Evolutionary conservation across 495 filamentous ascomycete genomes (phyloP).

Genomic region (Tuber microsphaerosporum): DNA sequence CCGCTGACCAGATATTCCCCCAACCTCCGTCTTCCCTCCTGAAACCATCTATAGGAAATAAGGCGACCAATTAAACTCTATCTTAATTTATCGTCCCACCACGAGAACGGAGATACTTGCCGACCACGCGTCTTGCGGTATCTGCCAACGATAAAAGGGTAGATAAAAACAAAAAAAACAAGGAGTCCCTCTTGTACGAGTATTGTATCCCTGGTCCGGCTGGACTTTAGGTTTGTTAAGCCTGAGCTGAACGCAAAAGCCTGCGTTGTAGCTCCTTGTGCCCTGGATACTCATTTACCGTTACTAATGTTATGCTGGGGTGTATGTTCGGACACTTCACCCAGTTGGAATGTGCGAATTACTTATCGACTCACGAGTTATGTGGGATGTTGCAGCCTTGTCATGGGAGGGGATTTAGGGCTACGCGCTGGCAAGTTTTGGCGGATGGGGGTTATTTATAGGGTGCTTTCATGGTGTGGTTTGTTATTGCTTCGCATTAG

Average conservation of each 20-base stretch:
- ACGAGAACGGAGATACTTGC: not conserved
- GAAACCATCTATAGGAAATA: not conserved
- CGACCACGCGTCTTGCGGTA: not conserved
- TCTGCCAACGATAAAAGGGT: not conserved
- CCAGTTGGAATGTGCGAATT: not conserved
- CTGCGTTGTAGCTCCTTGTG: not conserved
- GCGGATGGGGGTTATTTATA: not conserved
- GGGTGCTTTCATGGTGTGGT: not conserved
- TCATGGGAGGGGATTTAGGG: not conserved
- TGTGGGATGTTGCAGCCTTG: not conserved
- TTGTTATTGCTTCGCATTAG: not conserved
- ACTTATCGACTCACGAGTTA: not conserved
- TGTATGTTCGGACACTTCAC: not conserved
- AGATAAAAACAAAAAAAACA: not conserved
- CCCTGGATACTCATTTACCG: not conserved
- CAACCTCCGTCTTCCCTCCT: not conserved
- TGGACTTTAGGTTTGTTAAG: too few relatives aligned
- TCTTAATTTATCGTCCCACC: not conserved
- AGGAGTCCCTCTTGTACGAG: not conserved
- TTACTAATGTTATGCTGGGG: not conserved
- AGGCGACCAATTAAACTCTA: not conserved
- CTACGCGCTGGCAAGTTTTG: not conserved
- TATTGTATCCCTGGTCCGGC: not conserved
- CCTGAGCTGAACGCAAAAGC: too few relatives aligned
- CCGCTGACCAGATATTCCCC: not conserved